phyloP scores from a whole-genome alignment of 768 basidiomycete species.

The Neoboletus magnificus region DNA sequence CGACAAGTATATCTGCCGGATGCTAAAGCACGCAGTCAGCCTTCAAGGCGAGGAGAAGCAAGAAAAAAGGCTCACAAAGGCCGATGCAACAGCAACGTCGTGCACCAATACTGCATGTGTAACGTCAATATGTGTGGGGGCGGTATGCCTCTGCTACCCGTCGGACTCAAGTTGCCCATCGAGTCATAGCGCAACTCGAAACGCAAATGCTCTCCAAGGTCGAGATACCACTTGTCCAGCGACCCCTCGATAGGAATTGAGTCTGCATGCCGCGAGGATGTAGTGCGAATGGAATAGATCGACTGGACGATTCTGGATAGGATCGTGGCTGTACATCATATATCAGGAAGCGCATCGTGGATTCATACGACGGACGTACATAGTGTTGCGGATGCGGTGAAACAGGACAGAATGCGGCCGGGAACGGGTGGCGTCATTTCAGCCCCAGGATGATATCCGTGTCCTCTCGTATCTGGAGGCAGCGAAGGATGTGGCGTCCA shows the following conservation, averaged over 20 bases:
- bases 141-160: conserved; percentile 34
- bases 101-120: conserved; percentile 87
- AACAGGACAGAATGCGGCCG: conserved; percentile 64
- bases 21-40: conserved; percentile 17
- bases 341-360: conserved; percentile 3
- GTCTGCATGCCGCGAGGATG: conserved; percentile 55
- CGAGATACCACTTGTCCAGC: conserved; percentile 73
- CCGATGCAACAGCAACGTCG: conserved; percentile 68
- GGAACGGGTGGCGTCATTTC: conserved; percentile 33
- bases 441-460: conserved; percentile 23
- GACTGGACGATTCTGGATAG: conserved; percentile 65
- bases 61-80: conserved; percentile 58
- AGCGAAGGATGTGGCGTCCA: conserved; percentile 44
- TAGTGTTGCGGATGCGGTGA: conserved; percentile 69
- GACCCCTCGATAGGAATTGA: conserved; percentile 53
- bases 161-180: conserved; percentile 26
- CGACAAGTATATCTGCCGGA: conserved; percentile 24
- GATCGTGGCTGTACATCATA: conserved; percentile 51
- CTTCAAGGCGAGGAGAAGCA: neutral
- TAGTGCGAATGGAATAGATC: conserved; percentile 64
- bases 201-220: conserved; percentile 65
- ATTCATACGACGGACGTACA: conserved; percentile 43
- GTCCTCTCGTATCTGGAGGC: conserved; percentile 32
- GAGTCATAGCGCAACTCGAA: conserved; percentile 50
- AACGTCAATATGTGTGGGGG: conserved; percentile 68